Evolutionary conservation across 2,329 filamentous ascomycete genomes (phyloP), one percentile per base, ranked within the genome.

Genomic region (Cyclaneusma minus): DNA sequence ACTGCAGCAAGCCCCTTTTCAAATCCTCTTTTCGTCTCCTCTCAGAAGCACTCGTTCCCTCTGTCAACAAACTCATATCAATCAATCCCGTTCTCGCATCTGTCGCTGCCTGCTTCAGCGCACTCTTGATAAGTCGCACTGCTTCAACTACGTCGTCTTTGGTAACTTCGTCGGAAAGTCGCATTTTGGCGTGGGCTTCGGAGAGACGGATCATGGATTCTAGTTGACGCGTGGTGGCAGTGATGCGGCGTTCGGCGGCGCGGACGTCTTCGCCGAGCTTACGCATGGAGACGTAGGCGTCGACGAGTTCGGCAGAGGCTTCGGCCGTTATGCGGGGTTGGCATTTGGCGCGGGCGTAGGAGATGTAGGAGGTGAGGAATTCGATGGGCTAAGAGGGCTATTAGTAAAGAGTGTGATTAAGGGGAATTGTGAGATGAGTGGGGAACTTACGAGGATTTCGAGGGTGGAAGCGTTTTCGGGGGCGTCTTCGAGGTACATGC

Each of bases 131-230:
- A 21, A 98, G 63, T 7, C 89, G 77, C 24, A 92, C 82, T 1
- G 89, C 85, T 56, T 98, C 89, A 25, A 71, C 58, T 5, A 98
- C 91, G 44, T 98, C 91, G 25, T 68, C 66, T 15, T 66, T 69
- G 0, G 80, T 84, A 21, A 98, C 89, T 9, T 62, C 68, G 3
- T 61, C 50, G 0, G 78, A 70, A 4, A 98, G 68, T 4, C 89
- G 79, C 91, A 98, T 98, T 54, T 94, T 94, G 25, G 89, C 91
- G 52, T 98, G 91, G 1, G 85, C 89, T 58, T 98, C 89, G 2
- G 85, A 60, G 3, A 98, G 76, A 34, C 89, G 87, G 47, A 98
- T 95, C 91, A 98, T 98, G 23, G 79, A 89, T 56, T 98, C 91
- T 5, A 98, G 65, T 54, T 98, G 89, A 47, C 89, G 72, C 1